Evolutionary conservation across 495 filamentous ascomycete genomes (phyloP).

Genomic region (Tirmania nivea): DNA sequence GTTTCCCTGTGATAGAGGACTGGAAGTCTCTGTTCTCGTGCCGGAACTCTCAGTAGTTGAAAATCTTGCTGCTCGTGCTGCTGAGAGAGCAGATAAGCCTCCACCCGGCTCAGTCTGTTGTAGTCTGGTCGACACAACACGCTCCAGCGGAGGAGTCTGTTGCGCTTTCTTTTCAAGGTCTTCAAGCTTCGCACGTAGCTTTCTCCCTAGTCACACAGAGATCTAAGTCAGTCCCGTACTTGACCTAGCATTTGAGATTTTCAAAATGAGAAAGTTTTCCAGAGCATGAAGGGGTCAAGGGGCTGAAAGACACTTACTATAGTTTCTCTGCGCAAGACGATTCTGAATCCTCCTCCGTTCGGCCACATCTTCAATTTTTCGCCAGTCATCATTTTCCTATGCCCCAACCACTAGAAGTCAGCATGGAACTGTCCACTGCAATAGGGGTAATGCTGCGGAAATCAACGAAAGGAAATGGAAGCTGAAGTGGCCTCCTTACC

Average conservation of each 20-base stretch:
- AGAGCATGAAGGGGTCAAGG: neutral
- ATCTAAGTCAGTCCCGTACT: conserved; percentile 2
- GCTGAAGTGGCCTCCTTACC: neutral
- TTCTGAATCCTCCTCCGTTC: conserved; percentile 55
- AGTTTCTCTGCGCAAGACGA: conserved; percentile 53
- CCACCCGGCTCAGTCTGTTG: too few species aligned
- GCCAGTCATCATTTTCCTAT: conserved; percentile 40
- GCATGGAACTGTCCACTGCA: neutral
- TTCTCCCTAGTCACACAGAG: conserved; percentile 9
- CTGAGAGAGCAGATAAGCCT: too few species aligned
- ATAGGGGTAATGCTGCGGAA: neutral
- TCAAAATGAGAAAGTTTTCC: neutral
- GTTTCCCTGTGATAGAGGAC: too few species aligned
- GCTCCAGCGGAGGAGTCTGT: too few species aligned
- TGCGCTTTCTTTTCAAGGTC: conserved; percentile 10
- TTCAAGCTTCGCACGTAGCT: conserved; percentile 15
- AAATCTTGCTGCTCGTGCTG: too few species aligned
- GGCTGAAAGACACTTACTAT: conserved; percentile 31
- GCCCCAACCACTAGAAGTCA: neutral
- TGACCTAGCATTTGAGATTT: neutral
- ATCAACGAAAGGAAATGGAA: neutral
- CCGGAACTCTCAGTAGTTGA: too few species aligned
- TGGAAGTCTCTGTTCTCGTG: too few species aligned
- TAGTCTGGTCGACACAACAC: too few species aligned
- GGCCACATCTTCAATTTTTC: conserved; percentile 54